Base-by-base conservation (phyloP, 768 basidiomycete species). In the Auricularia sp. region DNA sequence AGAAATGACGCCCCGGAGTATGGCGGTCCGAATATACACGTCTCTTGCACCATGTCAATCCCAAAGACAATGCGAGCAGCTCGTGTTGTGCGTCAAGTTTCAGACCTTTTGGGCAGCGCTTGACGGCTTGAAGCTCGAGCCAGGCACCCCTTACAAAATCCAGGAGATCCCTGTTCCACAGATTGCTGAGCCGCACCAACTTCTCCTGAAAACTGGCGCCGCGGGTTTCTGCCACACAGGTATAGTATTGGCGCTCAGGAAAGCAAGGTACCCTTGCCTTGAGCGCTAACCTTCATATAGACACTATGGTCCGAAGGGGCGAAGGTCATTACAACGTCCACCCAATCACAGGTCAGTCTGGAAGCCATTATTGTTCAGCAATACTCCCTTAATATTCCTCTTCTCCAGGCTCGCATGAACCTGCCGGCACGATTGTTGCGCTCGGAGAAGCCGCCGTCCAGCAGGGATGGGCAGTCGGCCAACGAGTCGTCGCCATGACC, bases 141-240 rank as follows among this genome's bases (percentile, higher is more conserved):
- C 47, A 6, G 47, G 47, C 47, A 18, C 47, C 11, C 47, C 47
- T 8, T 51, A 51, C 18, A 18, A 1, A 18, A 51, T 51, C 47
- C 47, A 51, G 16, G 64, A 66, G 14, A 51, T 66, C 10, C 63
- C 66, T 7, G 63, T 64, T 36, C 66, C 66, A 36, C n/a, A 61
- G 24, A 34, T 64, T 10, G 18, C 47, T 6, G 47, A 64, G 42
- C 54, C 54, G 0, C 63, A 59, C 33, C 37, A 64, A 54, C 42
- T 66, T 3, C 63, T 66, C 21, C 51, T 66, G 35, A 58, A 62
- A 29, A 45, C 59, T 18, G 54, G 37, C 35, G 66, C 59, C 13
- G 63, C 63, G n/a, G 66, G 66, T 7, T 66, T 58, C 56, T 66
- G 56, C 36, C 63, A 66, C 51, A 66, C 63, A 21, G 56, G 37